These are phyloP conservation scores for Scytalidium lignicola DNA, from an alignment of 2,329 filamentous ascomycete genomes.

Conservation along the genomic window DNA sequence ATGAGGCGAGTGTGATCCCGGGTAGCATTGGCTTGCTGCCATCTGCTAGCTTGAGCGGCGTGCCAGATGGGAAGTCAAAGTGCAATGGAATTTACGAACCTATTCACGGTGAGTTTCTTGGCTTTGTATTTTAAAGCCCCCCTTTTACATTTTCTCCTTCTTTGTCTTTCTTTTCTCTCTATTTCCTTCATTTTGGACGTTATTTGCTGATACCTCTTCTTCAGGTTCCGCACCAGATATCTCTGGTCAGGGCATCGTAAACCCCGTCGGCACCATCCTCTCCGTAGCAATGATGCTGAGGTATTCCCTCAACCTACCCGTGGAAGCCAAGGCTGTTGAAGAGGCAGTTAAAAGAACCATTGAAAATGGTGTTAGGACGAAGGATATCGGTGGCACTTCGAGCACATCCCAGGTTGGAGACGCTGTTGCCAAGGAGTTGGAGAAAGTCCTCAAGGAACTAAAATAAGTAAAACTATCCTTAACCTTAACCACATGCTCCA, in stretches of 20 bases:
- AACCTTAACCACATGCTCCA: not conserved
- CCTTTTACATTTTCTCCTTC: too few relatives aligned
- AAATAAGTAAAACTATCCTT: not conserved
- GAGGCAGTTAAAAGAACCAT: conserved; percentile 74
- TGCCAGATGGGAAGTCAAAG: conserved; percentile 77
- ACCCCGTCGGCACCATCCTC: conserved; percentile 86
- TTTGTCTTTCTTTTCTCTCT: too few relatives aligned
- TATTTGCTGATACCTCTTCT: not conserved
- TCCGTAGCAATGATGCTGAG: conserved; percentile 94
- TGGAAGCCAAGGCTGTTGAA: conserved; percentile 75
- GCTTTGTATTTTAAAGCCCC: too few relatives aligned
- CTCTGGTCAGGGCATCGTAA: conserved; percentile 84
- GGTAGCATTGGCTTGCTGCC: conserved; percentile 85
- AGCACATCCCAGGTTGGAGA: conserved; percentile 78
- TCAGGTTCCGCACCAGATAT: conserved; percentile 87
- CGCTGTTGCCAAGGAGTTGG: conserved; percentile 70
- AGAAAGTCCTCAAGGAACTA: conserved; percentile 50
- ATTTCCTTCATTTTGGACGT: not conserved
- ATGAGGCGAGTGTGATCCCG: conserved; percentile 92
- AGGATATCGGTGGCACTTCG: conserved; percentile 75
- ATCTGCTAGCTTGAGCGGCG: conserved; percentile 78
- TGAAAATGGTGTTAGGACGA: conserved; percentile 72
- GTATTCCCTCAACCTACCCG: conserved; percentile 78
- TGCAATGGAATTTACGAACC: conserved; percentile 97
- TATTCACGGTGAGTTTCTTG: conserved; percentile 79